Percentiles rank a stretch among this genome's conserved stretches.
phyloP scores from a whole-genome alignment of 441 rosid species.

The Pelargonium cotyledonis region DNA sequence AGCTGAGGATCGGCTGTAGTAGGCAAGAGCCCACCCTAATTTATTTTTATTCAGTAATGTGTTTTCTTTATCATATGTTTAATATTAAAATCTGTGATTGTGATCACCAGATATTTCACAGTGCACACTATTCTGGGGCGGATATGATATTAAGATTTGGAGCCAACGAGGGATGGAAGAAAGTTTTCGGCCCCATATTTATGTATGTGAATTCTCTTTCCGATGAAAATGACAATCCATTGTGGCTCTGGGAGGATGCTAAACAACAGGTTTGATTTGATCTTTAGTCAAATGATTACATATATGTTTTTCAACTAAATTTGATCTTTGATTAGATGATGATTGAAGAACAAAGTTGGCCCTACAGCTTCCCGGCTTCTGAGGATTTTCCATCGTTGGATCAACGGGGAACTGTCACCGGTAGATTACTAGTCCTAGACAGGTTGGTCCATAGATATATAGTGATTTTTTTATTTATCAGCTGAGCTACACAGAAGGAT shows the following conservation, averaged over 20 bases:
- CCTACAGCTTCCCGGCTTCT: constrained; percentile 61
- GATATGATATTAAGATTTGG: constrained; percentile 61
- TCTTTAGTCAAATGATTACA: too few relatives aligned
- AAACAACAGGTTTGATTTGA: constrained; percentile 44
- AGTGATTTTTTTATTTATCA: too few relatives aligned
- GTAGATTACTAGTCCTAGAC: constrained; percentile 56
- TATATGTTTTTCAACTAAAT: too few relatives aligned
- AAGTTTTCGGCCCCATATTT: constrained; percentile 77
- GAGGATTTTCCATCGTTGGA: constrained; percentile 47
- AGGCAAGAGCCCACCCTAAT: not conserved
- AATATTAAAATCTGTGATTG: not conserved
- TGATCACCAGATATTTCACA: constrained; percentile 59
- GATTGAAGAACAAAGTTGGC: constrained; percentile 67
- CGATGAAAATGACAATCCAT: constrained; percentile 33
- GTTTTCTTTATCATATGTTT: too few relatives aligned
- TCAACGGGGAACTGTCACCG: constrained; percentile 55
- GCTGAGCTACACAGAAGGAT: too few relatives aligned
- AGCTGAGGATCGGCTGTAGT: too few relatives aligned
- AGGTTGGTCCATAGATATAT: constrained; percentile 23
- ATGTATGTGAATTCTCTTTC: constrained; percentile 46
- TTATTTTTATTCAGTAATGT: too few relatives aligned
- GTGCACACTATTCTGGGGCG: constrained; percentile 75
- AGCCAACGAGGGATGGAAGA: constrained; percentile 71
- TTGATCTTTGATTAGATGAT: constrained; percentile 31
- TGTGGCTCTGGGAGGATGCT: constrained; percentile 71